Evolutionary conservation across 768 basidiomycete genomes (phyloP).

Genomic region (Lactarius sanguifluus): DNA sequence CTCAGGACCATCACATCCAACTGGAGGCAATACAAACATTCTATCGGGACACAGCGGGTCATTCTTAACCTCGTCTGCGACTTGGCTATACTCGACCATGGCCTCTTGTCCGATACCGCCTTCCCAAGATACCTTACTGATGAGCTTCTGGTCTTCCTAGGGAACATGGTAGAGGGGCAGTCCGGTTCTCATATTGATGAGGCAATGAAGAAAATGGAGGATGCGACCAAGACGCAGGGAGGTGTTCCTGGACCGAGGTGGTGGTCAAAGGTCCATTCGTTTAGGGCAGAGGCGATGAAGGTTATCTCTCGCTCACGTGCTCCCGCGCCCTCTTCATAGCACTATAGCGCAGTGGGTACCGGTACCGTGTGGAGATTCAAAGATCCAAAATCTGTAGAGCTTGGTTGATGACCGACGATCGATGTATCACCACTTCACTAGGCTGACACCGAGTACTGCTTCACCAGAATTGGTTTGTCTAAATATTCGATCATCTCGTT

Average conservation of each 20-base stretch:
- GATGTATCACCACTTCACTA: too few species aligned
- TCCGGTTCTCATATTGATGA: not conserved
- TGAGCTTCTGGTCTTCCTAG: slow-evolving; percentile 2
- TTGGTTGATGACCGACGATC: too few species aligned
- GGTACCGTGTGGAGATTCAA: not conserved
- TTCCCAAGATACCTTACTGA: slow-evolving; percentile 7
- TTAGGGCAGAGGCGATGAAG: not conserved
- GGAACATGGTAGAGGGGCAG: slow-evolving; percentile 8
- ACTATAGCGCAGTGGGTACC: not conserved
- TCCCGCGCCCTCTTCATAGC: not conserved
- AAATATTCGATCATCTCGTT: not conserved
- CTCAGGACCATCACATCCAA: not conserved
- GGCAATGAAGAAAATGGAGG: not conserved
- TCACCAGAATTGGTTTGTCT: not conserved
- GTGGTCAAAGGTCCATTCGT: not conserved
- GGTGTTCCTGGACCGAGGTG: not conserved
- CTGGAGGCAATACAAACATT: not conserved
- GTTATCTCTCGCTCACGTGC: not conserved
- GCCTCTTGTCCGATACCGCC: not conserved
- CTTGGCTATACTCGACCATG: slow-evolving; percentile 25
- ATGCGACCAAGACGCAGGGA: not conserved
- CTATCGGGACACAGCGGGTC: slow-evolving; percentile 25
- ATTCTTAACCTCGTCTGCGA: slow-evolving; percentile 29
- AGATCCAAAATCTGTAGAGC: not conserved
- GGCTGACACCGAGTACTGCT: not conserved